Percentiles rank a stretch among this genome's conserved stretches.
Conservation (phyloP, 176 grass and related monocot genomes). For the Zizania latifolia region DNA sequence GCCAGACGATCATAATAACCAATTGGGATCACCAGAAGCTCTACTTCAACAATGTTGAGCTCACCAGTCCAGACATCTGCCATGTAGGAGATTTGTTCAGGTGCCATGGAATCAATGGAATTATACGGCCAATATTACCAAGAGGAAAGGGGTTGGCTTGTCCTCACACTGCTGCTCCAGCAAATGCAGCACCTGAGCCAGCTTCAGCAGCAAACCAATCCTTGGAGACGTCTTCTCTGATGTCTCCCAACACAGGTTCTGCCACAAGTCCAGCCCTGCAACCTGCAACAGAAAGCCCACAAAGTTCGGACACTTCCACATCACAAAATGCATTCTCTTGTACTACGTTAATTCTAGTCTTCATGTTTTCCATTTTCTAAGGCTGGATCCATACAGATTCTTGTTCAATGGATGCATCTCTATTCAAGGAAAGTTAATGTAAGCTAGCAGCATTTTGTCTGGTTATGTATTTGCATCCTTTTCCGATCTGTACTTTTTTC, state of each 20-base stretch:
- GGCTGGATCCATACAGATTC: conserved; percentile 23
- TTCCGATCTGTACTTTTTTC: background rate
- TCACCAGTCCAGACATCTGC: conserved; percentile 42
- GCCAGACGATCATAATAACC: conserved; percentile 38
- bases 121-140: conserved; percentile 27
- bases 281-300: conserved; percentile 32
- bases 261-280: conserved; percentile 16
- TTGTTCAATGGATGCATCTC: conserved; percentile 17
- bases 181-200: conserved; percentile 10
- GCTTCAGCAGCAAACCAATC: conserved; percentile 22
- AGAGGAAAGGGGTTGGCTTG: conserved; percentile 19
- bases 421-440: conserved; percentile 1
- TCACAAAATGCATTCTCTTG: conserved; percentile 20
- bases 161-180: background rate
- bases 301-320: conserved; percentile 25
- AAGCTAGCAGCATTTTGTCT: background rate
- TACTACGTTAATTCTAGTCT: conserved; percentile 15
- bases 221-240: conserved; percentile 25
- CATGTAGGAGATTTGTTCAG: conserved; percentile 24
- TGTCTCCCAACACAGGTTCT: conserved; percentile 27
- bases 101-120: conserved; percentile 53
- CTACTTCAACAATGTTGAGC: conserved; percentile 45
- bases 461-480: background rate
- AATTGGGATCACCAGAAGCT: conserved; percentile 33
- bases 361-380: conserved; percentile 34